These are phyloP conservation scores for Tricholoma sp. DNA, from an alignment of 768 basidiomycete species.

Conservation along the genomic window DNA sequence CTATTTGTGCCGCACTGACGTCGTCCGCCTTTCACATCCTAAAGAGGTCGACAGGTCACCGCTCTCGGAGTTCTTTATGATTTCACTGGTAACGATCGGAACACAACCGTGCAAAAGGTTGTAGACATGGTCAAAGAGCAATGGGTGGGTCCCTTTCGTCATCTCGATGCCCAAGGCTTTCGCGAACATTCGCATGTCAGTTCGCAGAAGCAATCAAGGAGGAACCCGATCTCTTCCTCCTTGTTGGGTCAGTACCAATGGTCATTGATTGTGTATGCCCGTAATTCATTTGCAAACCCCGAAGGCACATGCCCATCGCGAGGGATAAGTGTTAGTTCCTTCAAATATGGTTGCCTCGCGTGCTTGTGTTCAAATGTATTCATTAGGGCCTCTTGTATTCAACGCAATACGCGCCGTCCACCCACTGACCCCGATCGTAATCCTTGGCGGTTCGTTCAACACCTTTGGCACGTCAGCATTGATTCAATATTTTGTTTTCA, in stretches of 20 bases:
- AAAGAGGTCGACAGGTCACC: conserved; percentile 64
- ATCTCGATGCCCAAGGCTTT: neutral
- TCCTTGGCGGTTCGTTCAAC: conserved; percentile 58
- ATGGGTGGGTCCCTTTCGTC: conserved; percentile 45
- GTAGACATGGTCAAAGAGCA: conserved; percentile 71
- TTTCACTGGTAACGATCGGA: conserved; percentile 65
- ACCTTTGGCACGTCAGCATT: neutral
- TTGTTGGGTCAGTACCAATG: conserved; percentile 48
- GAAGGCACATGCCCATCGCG: conserved; percentile 79
- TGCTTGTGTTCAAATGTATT: neutral
- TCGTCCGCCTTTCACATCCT: neutral
- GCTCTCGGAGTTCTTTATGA: conserved; percentile 76
- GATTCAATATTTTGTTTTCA: neutral
- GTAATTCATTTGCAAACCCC: neutral
- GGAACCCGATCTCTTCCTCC: conserved; percentile 78
- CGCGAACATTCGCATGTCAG: conserved; percentile 28
- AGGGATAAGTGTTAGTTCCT: conserved; percentile 53
- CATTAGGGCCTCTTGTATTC: conserved; percentile 71
- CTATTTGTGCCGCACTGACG: too few relatives aligned
- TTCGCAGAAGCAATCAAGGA: conserved; percentile 75
- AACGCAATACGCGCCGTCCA: conserved; percentile 70
- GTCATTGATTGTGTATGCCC: neutral
- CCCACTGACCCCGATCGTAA: conserved; percentile 70
- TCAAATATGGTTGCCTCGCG: neutral
- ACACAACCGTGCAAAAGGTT: conserved; percentile 73